Conservation (phyloP, 768 basidiomycete genomes). For the Calocera cornea region DNA sequence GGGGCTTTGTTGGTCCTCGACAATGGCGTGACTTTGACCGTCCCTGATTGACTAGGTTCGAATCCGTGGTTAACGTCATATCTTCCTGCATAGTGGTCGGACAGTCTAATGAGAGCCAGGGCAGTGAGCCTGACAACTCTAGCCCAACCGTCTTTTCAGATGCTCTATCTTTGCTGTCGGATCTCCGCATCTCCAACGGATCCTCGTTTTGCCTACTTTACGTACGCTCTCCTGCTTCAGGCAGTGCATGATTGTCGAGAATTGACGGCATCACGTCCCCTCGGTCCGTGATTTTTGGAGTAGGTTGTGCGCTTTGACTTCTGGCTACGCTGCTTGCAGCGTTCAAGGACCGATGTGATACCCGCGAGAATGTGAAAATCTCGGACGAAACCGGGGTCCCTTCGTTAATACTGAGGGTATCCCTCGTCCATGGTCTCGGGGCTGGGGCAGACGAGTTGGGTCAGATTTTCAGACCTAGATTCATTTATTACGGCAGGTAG, state of each 20-base stretch:
- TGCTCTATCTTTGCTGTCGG: background rate
- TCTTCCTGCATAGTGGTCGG: background rate
- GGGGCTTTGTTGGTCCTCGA: background rate
- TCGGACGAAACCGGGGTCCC: background rate
- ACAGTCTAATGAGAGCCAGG: background rate
- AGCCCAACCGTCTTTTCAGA: background rate
- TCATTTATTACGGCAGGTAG: background rate
- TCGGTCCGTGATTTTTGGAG: background rate
- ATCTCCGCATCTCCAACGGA: slow-evolving; percentile 2
- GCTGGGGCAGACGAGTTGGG: background rate
- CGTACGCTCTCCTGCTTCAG: background rate
- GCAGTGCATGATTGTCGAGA: background rate
- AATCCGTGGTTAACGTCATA: background rate
- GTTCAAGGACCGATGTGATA: background rate
- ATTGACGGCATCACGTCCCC: background rate
- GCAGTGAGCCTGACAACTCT: background rate
- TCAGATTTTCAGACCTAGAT: background rate
- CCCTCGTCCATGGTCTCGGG: background rate
- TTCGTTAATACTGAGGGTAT: background rate
- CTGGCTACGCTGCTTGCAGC: background rate
- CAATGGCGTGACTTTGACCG: background rate
- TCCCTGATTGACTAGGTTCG: background rate
- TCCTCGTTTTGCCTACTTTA: background rate
- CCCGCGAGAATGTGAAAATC: background rate
- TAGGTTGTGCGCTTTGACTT: background rate